A percentile compares a stretch with the other conserved stretches of the same genome.
phyloP scores from a whole-genome alignment of 768 basidiomycete species.

The Naematelia aurantialba region DNA sequence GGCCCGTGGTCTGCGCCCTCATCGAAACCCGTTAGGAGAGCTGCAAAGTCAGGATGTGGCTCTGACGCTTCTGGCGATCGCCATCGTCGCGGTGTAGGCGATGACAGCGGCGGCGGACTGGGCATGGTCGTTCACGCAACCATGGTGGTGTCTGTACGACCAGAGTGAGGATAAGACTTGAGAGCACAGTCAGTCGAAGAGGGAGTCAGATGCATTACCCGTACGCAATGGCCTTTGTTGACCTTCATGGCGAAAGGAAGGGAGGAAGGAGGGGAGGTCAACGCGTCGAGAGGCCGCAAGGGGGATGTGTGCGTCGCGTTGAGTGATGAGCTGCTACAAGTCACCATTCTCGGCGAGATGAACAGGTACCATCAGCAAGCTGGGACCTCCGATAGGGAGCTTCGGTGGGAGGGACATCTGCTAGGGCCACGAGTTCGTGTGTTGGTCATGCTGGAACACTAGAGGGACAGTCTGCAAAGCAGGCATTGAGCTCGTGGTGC shows the following conservation, averaged over 20 bases:
- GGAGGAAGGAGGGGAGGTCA: too few relatives aligned
- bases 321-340: background rate
- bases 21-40: background rate
- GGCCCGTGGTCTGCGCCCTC: background rate
- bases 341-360: too few relatives aligned
- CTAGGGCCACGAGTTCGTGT: background rate
- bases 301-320: background rate
- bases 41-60: background rate
- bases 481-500: too few relatives aligned
- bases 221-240: too few relatives aligned
- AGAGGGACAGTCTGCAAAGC: too few relatives aligned
- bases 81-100: slow-evolving; percentile 6
- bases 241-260: background rate
- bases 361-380: background rate
- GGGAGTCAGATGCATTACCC: too few relatives aligned
- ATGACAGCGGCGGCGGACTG: slow-evolving; percentile 4
- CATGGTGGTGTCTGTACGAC: background rate
- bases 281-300: background rate
- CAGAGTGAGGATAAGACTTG: background rate
- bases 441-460: too few relatives aligned
- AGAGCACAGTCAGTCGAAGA: background rate
- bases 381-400: background rate
- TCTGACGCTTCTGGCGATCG: background rate
- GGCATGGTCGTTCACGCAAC: background rate
- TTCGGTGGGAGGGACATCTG: background rate